Base-by-base conservation (phyloP, 2,329 filamentous ascomycete species). In the Fusarium napiforme region DNA sequence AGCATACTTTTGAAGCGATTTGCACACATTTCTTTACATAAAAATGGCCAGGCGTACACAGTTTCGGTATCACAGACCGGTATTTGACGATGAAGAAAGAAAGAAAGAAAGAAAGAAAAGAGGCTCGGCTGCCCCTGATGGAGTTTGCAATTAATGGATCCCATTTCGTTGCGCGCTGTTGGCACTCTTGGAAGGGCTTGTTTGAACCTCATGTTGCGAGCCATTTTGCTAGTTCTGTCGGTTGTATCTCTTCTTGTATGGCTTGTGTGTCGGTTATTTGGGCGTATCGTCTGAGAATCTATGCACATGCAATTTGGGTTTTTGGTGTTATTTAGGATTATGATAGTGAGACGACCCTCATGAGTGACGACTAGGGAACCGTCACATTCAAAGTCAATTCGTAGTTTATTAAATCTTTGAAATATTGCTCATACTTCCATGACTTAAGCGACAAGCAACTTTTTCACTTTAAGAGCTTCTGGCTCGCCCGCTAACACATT, bases 271-370 rank as follows among this genome's bases (percentile, higher is more conserved):
- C 56, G 68, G 52, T 32, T 55, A 43, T 64, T 36, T 23, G 37
- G 69, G 45, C 28, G 28, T 28, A 43, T 52, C 26, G 45, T 58
- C 45, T 36, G 34, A 28, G 61, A 34, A 60, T 72, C 58, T 72
- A 43, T 45, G 34, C 11, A 53, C 16, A 34, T 53, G 26, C 43
- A 57, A 39, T 46, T 63, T 61, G 58, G 50, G 56, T 69, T 72
- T 62, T 74, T 72, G 72, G 66, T 77, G 72, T 79, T 78, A 68
- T 74, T 79, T 78, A 67, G 77, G 73, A 79, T 80, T 73, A 80
- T 73, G 78, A 80, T 78, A 78, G 74, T 78, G 74, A 78, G 72
- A 80, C 60, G 78, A 79, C 70, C 67, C 69, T 79, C 62, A 80
- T 78, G 78, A 79, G 72, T 79, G 74, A 79, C 75, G 78, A 77